These are phyloP conservation scores for Sporothrix euskadiensis DNA, from an alignment of 2,329 filamentous ascomycete genomes.

Conservation along the genomic window DNA sequence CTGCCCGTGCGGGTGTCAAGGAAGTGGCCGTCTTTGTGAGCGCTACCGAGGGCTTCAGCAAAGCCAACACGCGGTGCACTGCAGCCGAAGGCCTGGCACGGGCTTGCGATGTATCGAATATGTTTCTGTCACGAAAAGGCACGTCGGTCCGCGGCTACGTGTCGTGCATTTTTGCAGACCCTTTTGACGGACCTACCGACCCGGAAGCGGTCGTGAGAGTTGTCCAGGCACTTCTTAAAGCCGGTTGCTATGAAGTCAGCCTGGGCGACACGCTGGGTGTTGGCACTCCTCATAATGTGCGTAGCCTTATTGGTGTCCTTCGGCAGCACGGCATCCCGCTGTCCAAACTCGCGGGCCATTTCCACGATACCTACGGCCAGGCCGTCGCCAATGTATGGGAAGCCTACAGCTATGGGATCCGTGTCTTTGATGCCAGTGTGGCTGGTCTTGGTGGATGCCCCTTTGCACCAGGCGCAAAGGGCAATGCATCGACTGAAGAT, in stretches of 20 bases:
- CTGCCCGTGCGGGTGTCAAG: conserved; percentile 44
- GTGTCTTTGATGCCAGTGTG: conserved; percentile 77
- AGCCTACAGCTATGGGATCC: conserved; percentile 72
- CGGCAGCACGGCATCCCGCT: conserved; percentile 66
- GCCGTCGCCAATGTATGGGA: conserved; percentile 78
- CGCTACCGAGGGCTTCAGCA: conserved; percentile 77
- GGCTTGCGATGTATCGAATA: conserved; percentile 69
- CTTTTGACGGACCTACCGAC: conserved; percentile 66
- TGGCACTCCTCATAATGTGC: conserved; percentile 61
- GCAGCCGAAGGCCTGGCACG: conserved; percentile 70
- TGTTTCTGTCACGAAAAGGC: conserved; percentile 57
- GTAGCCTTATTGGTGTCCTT: not conserved
- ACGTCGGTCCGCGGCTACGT: conserved; percentile 55
- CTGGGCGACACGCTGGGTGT: conserved; percentile 90
- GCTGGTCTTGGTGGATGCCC: conserved; percentile 82
- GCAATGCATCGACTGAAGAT: conserved; percentile 83
- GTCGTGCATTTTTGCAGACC: conserved; percentile 82
- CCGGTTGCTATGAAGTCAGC: conserved; percentile 90
- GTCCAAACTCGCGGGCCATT: conserved; percentile 74
- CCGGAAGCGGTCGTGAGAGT: conserved; percentile 65
- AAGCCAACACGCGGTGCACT: conserved; percentile 79
- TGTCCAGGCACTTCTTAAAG: conserved; percentile 70
- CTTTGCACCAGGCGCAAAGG: conserved; percentile 80
- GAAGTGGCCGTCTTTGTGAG: conserved; percentile 61
- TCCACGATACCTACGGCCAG: conserved; percentile 86